Evolutionary conservation across 2,329 filamentous ascomycete species (phyloP).

Genomic region (Microsporum ferrugineum): DNA sequence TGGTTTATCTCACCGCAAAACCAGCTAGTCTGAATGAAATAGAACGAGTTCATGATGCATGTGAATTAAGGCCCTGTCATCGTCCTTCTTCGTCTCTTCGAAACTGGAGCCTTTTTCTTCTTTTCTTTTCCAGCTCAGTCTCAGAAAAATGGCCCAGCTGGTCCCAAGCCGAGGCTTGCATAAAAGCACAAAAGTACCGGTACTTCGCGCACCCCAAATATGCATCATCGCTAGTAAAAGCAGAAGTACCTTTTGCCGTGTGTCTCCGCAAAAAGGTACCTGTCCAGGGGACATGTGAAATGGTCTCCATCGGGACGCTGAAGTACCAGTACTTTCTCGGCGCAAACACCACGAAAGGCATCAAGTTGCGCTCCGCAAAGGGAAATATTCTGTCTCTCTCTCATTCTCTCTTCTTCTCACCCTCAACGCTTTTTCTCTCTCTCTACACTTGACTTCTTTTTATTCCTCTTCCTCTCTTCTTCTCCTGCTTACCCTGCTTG

Average conservation of each 20-base stretch:
- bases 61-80: no score
- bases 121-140: not conserved
- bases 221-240: not conserved
- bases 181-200: not conserved
- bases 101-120: no score
- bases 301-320: not conserved
- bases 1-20: no score
- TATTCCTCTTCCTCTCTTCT: not conserved
- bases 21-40: not conserved
- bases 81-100: no score
- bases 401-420: not conserved
- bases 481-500: not conserved
- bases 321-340: not conserved
- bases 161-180: conserved; percentile 1
- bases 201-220: not conserved
- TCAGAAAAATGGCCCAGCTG: not conserved
- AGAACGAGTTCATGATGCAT: not conserved
- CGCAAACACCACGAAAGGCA: not conserved
- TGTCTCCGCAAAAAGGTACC: not conserved
- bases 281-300: not conserved
- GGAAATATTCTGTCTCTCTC: not conserved
- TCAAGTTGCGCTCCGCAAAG: not conserved
- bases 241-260: not conserved
- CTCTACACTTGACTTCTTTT: not conserved
- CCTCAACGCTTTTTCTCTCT: not conserved